Evolutionary conservation across 139 green algal species (phyloP).

Genomic region (Chlamydomonas asymmetrica): DNA sequence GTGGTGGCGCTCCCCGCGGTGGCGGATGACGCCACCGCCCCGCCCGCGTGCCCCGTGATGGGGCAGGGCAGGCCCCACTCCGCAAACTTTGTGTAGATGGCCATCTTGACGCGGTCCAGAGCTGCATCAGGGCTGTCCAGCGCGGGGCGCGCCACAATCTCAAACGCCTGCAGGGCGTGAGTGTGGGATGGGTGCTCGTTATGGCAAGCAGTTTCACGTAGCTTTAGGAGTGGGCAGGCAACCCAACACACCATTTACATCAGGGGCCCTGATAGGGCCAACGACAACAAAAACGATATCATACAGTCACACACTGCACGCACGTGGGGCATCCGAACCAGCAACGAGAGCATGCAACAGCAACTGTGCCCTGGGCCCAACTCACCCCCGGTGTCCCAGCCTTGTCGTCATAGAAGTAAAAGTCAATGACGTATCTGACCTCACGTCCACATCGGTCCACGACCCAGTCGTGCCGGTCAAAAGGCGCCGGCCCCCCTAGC

Average conservation of each 20-base stretch:
- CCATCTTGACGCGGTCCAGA: conserved; percentile 90
- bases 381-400: conserved; percentile 77
- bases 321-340: too few relatives aligned
- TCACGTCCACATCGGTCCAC: conserved; percentile 79
- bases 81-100: conserved; percentile 84
- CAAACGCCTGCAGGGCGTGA: conserved; percentile 80
- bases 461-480: conserved; percentile 96
- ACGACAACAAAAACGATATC: too few relatives aligned
- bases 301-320: too few relatives aligned
- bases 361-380: too few relatives aligned
- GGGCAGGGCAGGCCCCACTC: conserved; percentile 88
- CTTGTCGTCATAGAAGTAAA: conserved; percentile 94
- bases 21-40: not conserved
- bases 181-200: too few relatives aligned
- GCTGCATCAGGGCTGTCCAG: conserved; percentile 73
- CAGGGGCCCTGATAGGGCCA: too few relatives aligned
- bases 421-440: conserved; percentile 97
- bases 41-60: conserved; percentile 67
- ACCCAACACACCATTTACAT: too few relatives aligned
- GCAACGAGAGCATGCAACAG: not conserved
- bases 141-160: conserved; percentile 82
- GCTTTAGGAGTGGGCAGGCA: too few relatives aligned
- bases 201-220: too few relatives aligned
- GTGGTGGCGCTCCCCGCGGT: too few relatives aligned
- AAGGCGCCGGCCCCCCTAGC: conserved; percentile 71